Conservation (phyloP, 208 protist species). For the Porcisia deanei region DNA sequence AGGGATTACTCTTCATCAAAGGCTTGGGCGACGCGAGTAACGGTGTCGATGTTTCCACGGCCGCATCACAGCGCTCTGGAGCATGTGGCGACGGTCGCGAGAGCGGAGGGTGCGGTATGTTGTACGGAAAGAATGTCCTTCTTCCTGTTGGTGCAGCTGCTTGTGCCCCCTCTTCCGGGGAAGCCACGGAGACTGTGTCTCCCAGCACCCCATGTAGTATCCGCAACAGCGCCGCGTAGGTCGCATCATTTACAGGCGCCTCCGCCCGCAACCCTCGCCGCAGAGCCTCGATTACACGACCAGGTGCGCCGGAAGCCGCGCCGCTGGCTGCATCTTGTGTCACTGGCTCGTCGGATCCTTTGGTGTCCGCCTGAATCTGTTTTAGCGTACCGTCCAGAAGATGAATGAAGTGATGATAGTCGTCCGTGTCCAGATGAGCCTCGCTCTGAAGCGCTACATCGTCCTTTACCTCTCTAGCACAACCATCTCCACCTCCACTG, state of each 20-base stretch:
- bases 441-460: background rate
- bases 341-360: background rate
- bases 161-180: background rate
- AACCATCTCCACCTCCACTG: background rate
- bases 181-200: too few species aligned
- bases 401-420: background rate
- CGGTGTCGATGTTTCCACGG: background rate
- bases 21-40: background rate
- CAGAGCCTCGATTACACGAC: background rate
- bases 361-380: background rate
- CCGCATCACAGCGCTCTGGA: background rate
- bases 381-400: background rate
- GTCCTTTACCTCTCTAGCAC: background rate
- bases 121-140: conserved; percentile 1
- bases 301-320: background rate
- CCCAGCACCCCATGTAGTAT: background rate
- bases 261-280: background rate
- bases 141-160: background rate
- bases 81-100: background rate
- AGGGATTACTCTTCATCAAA: background rate
- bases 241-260: background rate
- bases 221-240: conserved; percentile 11
- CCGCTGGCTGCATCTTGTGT: background rate
- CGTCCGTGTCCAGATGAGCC: background rate
- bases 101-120: conserved; percentile 6